phyloP scores from a whole-genome alignment of 2,329 filamentous ascomycete species.

The Calcarisporium arbuscula region DNA sequence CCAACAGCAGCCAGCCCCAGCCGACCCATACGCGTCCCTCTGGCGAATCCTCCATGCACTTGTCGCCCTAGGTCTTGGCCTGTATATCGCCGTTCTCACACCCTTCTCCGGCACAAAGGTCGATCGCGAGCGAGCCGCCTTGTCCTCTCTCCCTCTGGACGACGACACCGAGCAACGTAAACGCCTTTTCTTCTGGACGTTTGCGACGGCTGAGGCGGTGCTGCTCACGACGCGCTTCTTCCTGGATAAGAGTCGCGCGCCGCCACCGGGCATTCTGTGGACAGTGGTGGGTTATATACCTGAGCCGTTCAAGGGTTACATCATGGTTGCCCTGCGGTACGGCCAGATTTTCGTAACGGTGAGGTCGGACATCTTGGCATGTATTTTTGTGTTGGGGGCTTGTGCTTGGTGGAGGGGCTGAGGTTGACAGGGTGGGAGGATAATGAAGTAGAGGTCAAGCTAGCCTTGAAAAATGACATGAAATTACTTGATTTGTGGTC shows the following conservation, averaged over 20 bases:
- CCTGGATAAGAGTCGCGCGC: constrained; percentile 54
- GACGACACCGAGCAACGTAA: constrained; percentile 25
- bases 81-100: constrained; percentile 63
- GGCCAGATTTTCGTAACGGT: constrained; percentile 66
- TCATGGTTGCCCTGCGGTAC: constrained; percentile 58
- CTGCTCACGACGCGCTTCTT: constrained; percentile 67
- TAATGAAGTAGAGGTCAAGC: too few relatives aligned
- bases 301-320: constrained; percentile 53
- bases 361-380: constrained; percentile 65
- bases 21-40: constrained; percentile 38
- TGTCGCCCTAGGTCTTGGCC: constrained; percentile 61
- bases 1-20: constrained; percentile 25
- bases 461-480: too few relatives aligned
- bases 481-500: too few relatives aligned
- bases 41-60: constrained; percentile 72
- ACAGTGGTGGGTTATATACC: constrained; percentile 61
- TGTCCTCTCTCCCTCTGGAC: constrained; percentile 18
- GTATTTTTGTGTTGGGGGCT: constrained; percentile 67
- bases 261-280: constrained; percentile 56
- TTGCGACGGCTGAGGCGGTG: constrained; percentile 68
- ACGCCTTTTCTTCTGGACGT: constrained; percentile 65
- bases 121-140: constrained; percentile 44
- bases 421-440: constrained; percentile 1
- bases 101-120: constrained; percentile 62
- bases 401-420: constrained; percentile 36